Conservation (phyloP, 2,329 filamentous ascomycete genomes). For the Pseudopyricularia javanii region DNA sequence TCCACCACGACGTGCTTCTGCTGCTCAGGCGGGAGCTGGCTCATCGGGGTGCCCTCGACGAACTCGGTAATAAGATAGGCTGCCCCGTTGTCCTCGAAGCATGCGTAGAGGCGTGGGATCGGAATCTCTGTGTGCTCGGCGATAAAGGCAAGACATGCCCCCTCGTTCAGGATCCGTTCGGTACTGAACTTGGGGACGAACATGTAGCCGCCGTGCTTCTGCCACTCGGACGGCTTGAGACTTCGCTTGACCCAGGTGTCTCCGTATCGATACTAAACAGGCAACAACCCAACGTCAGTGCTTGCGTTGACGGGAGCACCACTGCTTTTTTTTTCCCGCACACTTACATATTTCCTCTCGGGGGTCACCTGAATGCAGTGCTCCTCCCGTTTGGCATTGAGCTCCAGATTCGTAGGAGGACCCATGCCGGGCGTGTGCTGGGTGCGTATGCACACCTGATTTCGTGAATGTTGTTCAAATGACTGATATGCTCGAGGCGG, state of each 20-base stretch:
- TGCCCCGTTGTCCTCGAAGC: conserved; percentile 18
- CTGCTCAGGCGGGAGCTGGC: conserved; percentile 12
- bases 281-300: not conserved
- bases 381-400: conserved; percentile 5
- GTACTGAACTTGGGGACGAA: conserved; percentile 16
- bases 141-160: conserved; percentile 13
- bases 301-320: not conserved
- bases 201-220: conserved; percentile 13
- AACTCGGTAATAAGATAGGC: conserved; percentile 17
- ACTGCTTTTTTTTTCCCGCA: not conserved
- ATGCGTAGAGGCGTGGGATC: conserved; percentile 12
- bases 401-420: conserved; percentile 4
- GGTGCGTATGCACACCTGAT: not conserved
- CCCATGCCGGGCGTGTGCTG: conserved; percentile 1
- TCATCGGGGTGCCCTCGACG: conserved; percentile 17
- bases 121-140: conserved; percentile 14
- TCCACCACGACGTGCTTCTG: conserved; percentile 14
- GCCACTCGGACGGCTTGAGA: conserved; percentile 16
- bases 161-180: conserved; percentile 17
- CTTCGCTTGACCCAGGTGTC: conserved; percentile 17
- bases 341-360: conserved; percentile 6
- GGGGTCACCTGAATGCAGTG: conserved; percentile 4
- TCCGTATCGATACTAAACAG: conserved; percentile 13
- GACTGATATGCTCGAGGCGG: no score
- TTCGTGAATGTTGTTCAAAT: not conserved